Conservation (phyloP, 176 grass and related monocot genomes). For the Carex scoparia region DNA sequence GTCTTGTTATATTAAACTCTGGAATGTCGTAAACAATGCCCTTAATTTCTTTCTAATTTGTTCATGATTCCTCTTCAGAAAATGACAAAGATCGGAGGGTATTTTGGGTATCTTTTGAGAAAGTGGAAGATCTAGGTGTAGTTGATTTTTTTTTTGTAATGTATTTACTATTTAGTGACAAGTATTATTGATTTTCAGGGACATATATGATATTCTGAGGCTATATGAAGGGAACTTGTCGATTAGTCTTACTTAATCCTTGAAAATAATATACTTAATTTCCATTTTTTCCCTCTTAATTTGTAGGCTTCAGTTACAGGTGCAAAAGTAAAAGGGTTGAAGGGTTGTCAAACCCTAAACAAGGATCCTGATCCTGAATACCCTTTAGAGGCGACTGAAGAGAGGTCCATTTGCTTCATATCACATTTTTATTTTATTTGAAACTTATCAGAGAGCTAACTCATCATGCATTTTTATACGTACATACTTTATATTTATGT, state of each 20-base stretch:
- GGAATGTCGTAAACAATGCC: not conserved
- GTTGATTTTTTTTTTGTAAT: not conserved
- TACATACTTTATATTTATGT: not conserved
- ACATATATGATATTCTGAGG: not conserved
- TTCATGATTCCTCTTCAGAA: not conserved
- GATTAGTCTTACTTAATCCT: not conserved
- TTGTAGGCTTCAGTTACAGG: constrained; percentile 75
- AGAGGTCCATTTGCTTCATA: constrained; percentile 43
- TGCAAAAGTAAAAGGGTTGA: constrained; percentile 82
- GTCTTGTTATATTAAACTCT: not conserved
- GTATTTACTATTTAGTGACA: too few relatives aligned
- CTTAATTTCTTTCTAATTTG: not conserved
- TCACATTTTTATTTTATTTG: constrained; percentile 5
- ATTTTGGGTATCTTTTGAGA: not conserved
- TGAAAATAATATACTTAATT: not conserved
- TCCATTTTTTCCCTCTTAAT: not conserved
- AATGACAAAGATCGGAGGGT: not conserved
- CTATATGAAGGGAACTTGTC: not conserved
- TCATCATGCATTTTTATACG: not conserved
- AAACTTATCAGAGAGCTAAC: not conserved
- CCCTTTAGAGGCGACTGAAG: constrained; percentile 74
- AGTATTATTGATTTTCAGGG: not conserved
- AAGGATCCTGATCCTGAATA: constrained; percentile 91
- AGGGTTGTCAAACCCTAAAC: constrained; percentile 76
- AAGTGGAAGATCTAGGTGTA: not conserved